Evolutionary conservation across 768 basidiomycete genomes (phyloP).

Genomic region (Pleurotus pulmonarius): DNA sequence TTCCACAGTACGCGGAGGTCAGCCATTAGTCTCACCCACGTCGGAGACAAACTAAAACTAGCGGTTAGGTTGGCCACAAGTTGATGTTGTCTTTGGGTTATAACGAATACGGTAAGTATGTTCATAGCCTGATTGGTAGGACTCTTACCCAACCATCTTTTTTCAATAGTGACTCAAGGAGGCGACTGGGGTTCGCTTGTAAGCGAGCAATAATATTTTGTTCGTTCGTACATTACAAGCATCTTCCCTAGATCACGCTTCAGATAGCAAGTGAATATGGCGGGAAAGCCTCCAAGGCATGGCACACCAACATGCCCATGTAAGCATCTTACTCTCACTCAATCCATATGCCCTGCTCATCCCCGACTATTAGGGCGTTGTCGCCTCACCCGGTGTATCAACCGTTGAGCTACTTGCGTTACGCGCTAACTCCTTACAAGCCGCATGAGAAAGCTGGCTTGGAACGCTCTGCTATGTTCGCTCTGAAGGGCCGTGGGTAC

Average conservation of each 20-base stretch:
- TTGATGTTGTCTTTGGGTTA: conserved; percentile 48
- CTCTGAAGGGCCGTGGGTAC: conserved; percentile 31
- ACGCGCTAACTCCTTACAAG: conserved; percentile 24
- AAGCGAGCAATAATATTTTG: not conserved
- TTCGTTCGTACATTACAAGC: too few relatives aligned
- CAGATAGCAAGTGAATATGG: conserved; percentile 31
- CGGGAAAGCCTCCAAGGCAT: conserved; percentile 37
- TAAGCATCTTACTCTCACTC: conserved; percentile 17
- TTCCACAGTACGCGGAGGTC: conserved; percentile 46
- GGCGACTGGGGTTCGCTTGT: conserved; percentile 22
- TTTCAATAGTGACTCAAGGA: conserved; percentile 38
- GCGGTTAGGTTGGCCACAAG: conserved; percentile 37
- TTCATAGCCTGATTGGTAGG: not conserved
- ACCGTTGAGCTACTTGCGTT: conserved; percentile 21
- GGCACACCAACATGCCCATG: conserved; percentile 40
- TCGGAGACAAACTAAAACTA: too few relatives aligned
- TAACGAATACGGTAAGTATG: conserved; percentile 35
- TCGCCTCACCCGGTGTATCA: conserved; percentile 18
- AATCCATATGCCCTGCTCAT: not conserved
- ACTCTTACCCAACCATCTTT: not conserved
- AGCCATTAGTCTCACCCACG: too few relatives aligned
- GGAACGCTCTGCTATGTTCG: conserved; percentile 24
- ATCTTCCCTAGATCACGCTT: conserved; percentile 25
- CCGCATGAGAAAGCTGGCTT: conserved; percentile 30
- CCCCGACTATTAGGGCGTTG: conserved; percentile 6